Conservation (phyloP, 495 filamentous ascomycete species). For the Aspergillus incahuasiensis region DNA sequence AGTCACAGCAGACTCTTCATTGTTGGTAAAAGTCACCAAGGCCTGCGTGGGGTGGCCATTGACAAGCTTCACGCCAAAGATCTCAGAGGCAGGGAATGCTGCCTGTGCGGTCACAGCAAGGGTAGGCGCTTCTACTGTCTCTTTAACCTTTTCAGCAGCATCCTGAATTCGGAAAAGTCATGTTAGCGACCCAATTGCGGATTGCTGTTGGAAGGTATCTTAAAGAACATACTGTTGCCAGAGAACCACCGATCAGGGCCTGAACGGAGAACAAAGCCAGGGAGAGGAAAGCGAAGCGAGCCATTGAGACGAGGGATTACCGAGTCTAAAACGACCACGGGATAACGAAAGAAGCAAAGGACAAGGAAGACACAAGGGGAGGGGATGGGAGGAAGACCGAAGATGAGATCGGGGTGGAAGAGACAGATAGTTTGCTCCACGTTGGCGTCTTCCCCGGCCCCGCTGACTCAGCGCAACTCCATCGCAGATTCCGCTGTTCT, state of each 20-base stretch:
- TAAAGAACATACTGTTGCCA: conserved; percentile 54
- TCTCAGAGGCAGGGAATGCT: conserved; percentile 80
- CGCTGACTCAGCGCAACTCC: conserved; percentile 14
- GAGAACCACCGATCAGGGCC: conserved; percentile 56
- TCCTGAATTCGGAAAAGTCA: conserved; percentile 25
- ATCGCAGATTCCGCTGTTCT: conserved; percentile 1
- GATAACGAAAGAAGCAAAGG: conserved; percentile 10
- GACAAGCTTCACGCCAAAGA: conserved; percentile 93
- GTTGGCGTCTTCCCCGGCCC: conserved; percentile 20
- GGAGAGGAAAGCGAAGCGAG: conserved; percentile 65
- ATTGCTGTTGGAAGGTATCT: conserved; percentile 8
- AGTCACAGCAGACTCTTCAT: conserved; percentile 70
- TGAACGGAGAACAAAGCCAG: conserved; percentile 68
- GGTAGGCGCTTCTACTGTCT: conserved; percentile 46
- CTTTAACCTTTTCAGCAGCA: conserved; percentile 43
- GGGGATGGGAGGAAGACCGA: conserved; percentile 9
- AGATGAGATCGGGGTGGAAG: conserved; percentile 1
- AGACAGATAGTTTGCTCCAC: conserved; percentile 19
- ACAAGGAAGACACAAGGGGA: conserved; percentile 3
- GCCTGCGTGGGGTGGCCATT: conserved; percentile 87
- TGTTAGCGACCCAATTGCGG: conserved; percentile 27
- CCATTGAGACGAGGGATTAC: conserved; percentile 50
- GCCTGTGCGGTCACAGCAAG: conserved; percentile 72
- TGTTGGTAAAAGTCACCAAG: conserved; percentile 75
- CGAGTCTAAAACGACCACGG: conserved; percentile 14